Evolutionary conservation across 805 yeast species (phyloP).

Genomic region (Nakazawaea populi): DNA sequence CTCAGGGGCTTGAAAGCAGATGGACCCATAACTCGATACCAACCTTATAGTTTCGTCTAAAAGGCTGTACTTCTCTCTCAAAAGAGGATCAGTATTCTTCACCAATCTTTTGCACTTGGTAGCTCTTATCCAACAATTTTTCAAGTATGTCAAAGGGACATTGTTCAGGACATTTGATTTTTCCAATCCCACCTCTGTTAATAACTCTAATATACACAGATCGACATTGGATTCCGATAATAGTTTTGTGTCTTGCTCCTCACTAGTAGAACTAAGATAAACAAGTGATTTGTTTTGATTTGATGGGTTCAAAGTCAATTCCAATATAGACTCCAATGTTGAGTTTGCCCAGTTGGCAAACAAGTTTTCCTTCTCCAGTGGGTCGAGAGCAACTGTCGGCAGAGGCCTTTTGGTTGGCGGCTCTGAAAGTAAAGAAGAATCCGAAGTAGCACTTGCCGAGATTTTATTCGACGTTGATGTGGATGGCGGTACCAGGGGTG

Average conservation of each 20-base stretch:
- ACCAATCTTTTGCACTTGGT: constrained; percentile 36
- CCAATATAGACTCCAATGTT: constrained; percentile 31
- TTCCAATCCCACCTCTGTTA: constrained; percentile 47
- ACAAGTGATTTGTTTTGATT: constrained; percentile 8
- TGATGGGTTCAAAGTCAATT: constrained; percentile 25
- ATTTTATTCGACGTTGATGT: too few relatives aligned
- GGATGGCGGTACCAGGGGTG: not conserved
- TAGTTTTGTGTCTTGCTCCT: constrained; percentile 15
- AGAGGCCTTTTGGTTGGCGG: not conserved
- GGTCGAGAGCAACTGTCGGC: not conserved
- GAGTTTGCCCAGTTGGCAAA: constrained; percentile 35
- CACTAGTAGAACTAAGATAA: constrained; percentile 18
- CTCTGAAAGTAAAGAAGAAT: not conserved
- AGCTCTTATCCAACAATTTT: constrained; percentile 35
- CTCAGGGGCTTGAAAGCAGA: constrained; percentile 65
- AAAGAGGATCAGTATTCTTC: constrained; percentile 32
- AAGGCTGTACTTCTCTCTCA: constrained; percentile 30
- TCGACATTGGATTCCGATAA: constrained; percentile 36
- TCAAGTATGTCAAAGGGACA: constrained; percentile 42
- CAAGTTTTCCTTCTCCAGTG: constrained; percentile 17
- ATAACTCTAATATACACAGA: constrained; percentile 45
- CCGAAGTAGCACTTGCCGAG: too few relatives aligned
- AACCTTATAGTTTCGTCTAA: constrained; percentile 44
- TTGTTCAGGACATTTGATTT: constrained; percentile 13
- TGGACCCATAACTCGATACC: constrained; percentile 57